Evolutionary conservation across 495 filamentous ascomycete genomes (phyloP), one percentile per base, ranked within the genome.

Genomic region (Bombardia bombarda): DNA sequence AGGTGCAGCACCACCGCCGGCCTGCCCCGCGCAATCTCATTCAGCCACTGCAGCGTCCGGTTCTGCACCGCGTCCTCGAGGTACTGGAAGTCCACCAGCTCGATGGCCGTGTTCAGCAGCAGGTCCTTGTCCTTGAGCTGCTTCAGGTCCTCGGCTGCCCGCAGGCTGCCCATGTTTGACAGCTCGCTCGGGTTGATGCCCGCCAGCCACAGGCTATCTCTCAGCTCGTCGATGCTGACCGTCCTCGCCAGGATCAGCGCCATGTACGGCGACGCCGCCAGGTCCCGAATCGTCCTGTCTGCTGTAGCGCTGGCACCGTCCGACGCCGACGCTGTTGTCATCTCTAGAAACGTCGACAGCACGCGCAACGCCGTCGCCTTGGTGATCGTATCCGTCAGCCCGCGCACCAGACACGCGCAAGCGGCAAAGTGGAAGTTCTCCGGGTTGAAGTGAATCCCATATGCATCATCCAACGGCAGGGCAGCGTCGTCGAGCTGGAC

Each of bases 391-490:
- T 80, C 76, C 9, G 76, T 78, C 19, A 83, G 66, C 2, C 78
- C 79, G 41, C 78, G 70, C 2, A 77, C 69, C 12, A 83, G 58
- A 36, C 73, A 75, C 20, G 77, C 78, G 43, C 70, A 76, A 4
- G 79, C 66, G 0, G 79, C 79, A 50, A 73, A 75, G 47, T 82
- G 79, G 52, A 83, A 82, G 49, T 70, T 79, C 20, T 82, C 75
- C n/a, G 51, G 45, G 40, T 67, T 77, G 45, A 83, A 83, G 33
- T 73, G 71, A 20, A 83, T 66, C 1, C 77, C 78, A 46, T 79
- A 82, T 17, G 74, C 64, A 19, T 79, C 74, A 45, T 83, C 79
- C 9, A 83, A 60, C 18, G 71, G 67, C 4, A 69, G 45, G 8
- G 76, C 67, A 8, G 75, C 75, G 38, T 80, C 74, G 42, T 82